Evolutionary conservation across 2,329 filamentous ascomycete species (phyloP), one percentile per base, ranked within the genome.

Genomic region (Aspergillus transmontanensis): DNA sequence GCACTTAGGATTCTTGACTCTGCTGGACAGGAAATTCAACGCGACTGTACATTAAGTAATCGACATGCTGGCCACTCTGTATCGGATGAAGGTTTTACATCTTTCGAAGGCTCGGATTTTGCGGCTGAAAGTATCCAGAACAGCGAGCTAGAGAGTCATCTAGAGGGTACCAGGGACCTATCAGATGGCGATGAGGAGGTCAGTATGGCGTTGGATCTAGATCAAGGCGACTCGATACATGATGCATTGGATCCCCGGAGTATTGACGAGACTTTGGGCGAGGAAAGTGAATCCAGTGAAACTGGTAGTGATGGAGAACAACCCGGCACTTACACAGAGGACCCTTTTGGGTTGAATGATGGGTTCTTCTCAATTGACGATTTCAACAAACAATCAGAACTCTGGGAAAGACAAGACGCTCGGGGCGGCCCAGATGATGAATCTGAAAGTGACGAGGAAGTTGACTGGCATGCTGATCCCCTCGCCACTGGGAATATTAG

Each of bases 331-430:
- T 89, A 90, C 64, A 81, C 88, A 10, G 84, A 89, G 69, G 93
- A 98, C 72, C 88, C 89, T 4, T 85, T 95, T 73, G 93, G 93
- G 7, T 86, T 99, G 36, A 98, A 99, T 73, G 95, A 99, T 74
- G 94, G 93, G 6, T 99, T 99, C 81, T 99, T 99, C 81, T 96
- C 93, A 19, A 94, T 99, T 71, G 94, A 98, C 72, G 89, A 96
- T 64, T 99, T 99, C 85, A 99, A 99, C 83, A 92, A 90, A 75
- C 92, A 96, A 75, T 92, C 93, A 2, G 92, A 96, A 72, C 90
- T 90, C 74, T 88, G 97, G 56, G 95, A 99, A 78, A 88, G 92
- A 67, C 90, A 93, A 76, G 94, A 98, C 76, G 86, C 87, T 32
- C 85, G 86, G 66, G 93, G 90, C 32, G 92, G 94, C 68, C 87